These are phyloP conservation scores for Stentor roeselii DNA, from an alignment of 73 alveolate genomes.

Conservation along the genomic window DNA sequence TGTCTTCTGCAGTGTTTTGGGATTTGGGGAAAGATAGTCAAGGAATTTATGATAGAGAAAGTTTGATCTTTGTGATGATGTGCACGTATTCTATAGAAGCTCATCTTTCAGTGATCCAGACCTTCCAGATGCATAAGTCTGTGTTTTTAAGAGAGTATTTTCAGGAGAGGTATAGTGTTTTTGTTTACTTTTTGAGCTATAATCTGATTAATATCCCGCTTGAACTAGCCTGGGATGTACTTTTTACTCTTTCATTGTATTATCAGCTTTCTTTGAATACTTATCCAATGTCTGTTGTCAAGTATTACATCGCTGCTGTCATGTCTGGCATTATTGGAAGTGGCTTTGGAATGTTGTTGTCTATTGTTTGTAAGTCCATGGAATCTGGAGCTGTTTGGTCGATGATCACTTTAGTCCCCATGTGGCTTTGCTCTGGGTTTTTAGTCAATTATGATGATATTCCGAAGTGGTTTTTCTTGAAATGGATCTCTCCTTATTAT, in stretches of 20 bases:
- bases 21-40: conserved; percentile 17
- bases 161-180: not conserved
- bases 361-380: not conserved
- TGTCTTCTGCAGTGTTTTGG: conserved; percentile 20
- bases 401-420: not conserved
- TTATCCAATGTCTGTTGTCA: not conserved
- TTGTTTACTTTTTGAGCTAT: not conserved
- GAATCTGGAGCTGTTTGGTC: not conserved
- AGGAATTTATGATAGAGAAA: conserved; percentile 31
- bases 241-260: not conserved
- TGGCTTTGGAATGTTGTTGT: not conserved
- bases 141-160: not conserved
- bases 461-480: not conserved
- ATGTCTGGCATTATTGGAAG: not conserved
- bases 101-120: not conserved
- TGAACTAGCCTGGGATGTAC: not conserved
- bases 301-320: not conserved
- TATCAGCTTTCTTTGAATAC: not conserved
- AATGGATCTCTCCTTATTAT: conserved; percentile 4
- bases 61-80: conserved; percentile 21
- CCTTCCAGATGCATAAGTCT: not conserved
- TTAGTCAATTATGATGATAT: not conserved
- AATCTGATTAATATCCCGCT: not conserved
- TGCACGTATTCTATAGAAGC: not conserved
- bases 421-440: conserved; percentile 3